These are phyloP conservation scores for Dothiorella sarmentorum DNA, from an alignment of 2,329 filamentous ascomycete genomes.

Conservation along the genomic window DNA sequence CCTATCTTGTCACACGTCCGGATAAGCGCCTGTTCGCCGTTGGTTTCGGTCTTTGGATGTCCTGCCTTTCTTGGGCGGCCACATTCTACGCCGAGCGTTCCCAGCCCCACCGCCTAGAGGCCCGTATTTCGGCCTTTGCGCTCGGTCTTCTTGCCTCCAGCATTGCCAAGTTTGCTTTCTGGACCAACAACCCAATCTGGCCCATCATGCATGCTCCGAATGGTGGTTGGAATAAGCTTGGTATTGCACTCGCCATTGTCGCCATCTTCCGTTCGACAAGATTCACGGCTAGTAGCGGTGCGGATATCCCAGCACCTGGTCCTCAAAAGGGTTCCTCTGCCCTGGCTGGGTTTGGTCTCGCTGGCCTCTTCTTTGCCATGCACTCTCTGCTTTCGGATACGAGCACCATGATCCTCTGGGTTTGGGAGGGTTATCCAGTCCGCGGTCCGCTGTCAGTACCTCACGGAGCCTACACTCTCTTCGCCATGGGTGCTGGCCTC, in stretches of 20 bases:
- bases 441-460: conserved; percentile 82
- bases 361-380: conserved; percentile 80
- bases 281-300: conserved; percentile 48
- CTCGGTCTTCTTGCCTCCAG: conserved; percentile 82
- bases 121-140: conserved; percentile 74
- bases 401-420: conserved; percentile 98
- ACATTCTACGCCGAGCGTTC: conserved; percentile 75
- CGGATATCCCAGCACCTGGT: conserved; percentile 49
- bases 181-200: conserved; percentile 96
- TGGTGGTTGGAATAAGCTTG: conserved; percentile 87
- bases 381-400: conserved; percentile 94
- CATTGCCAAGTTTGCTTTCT: conserved; percentile 86
- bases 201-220: conserved; percentile 86
- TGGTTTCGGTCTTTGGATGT: conserved; percentile 74
- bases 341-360: conserved; percentile 73
- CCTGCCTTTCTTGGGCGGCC: conserved; percentile 79
- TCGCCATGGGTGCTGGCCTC: conserved; percentile 81
- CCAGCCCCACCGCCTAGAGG: conserved; percentile 73
- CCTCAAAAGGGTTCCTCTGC: conserved; percentile 64
- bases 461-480: conserved; percentile 83
- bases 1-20: conserved; percentile 72
- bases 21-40: conserved; percentile 75
- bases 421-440: conserved; percentile 93
- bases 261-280: conserved; percentile 75
- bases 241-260: conserved; percentile 70